Conservation (phyloP, 805 yeast species). For the Spathaspora passalidarum region DNA sequence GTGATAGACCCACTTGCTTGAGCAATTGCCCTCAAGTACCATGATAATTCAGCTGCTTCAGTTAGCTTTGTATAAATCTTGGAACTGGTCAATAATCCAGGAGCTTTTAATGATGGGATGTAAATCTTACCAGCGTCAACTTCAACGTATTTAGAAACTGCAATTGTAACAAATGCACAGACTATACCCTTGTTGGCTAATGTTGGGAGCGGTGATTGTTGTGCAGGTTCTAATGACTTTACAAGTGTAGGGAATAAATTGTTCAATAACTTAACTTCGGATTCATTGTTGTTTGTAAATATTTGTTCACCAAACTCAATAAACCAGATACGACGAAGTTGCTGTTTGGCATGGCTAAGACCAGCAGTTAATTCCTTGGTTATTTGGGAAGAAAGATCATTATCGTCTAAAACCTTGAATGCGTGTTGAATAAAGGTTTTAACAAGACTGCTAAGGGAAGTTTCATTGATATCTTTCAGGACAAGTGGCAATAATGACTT, state of each 20-base stretch:
- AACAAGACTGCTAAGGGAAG: constrained; percentile 49
- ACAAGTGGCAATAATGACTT: constrained; percentile 49
- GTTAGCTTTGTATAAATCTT: constrained; percentile 51
- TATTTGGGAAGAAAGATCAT: constrained; percentile 16
- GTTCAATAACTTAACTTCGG: constrained; percentile 7
- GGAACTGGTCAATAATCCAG: constrained; percentile 47
- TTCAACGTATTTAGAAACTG: constrained; percentile 2
- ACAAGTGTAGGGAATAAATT: constrained; percentile 21
- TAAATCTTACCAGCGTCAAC: constrained; percentile 16
- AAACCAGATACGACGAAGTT: constrained; percentile 68
- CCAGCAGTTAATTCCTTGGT: constrained; percentile 50
- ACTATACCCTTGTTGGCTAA: constrained; percentile 50
- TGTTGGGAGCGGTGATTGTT: constrained; percentile 51
- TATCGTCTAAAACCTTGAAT: constrained; percentile 11
- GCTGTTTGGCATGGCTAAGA: constrained; percentile 59
- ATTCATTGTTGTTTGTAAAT: constrained; percentile 8
- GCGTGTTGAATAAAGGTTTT: constrained; percentile 46
- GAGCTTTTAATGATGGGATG: constrained; percentile 29
- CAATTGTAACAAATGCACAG: constrained; percentile 52
- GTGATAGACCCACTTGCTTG: constrained; percentile 12
- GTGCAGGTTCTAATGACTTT: constrained; percentile 40
- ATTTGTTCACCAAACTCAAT: constrained; percentile 42
- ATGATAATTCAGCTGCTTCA: constrained; percentile 42
- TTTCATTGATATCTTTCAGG: constrained; percentile 74
- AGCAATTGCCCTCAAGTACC: constrained; percentile 51